phyloP scores from a whole-genome alignment of 495 filamentous ascomycete species.

The Astrocystis sublimbata region DNA sequence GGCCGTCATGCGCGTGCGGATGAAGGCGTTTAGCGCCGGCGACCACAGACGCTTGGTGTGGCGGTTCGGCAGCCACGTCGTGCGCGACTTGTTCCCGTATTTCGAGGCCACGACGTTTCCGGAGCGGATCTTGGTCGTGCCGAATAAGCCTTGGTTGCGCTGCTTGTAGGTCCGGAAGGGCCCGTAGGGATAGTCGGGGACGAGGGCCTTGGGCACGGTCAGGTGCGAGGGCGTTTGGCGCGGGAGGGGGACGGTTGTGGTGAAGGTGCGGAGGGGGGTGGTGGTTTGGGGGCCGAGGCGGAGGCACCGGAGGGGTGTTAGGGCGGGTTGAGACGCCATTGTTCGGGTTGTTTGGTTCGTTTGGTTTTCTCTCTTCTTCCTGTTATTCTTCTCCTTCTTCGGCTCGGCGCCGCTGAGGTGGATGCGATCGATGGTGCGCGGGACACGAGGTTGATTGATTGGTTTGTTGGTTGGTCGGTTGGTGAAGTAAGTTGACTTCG shows the following conservation, averaged over 20 bases:
- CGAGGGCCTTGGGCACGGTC: constrained; percentile 38
- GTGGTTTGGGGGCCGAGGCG: constrained; percentile 8
- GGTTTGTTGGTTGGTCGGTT: no score
- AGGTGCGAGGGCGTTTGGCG: constrained; percentile 31
- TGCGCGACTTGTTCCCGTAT: constrained; percentile 80
- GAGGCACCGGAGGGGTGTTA: constrained; percentile 21
- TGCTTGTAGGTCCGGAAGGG: constrained; percentile 80
- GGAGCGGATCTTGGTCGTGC: constrained; percentile 72
- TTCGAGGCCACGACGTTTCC: constrained; percentile 84
- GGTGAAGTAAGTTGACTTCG: not conserved
- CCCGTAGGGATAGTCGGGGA: constrained; percentile 84
- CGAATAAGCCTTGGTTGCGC: constrained; percentile 84
- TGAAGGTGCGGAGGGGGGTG: constrained; percentile 7
- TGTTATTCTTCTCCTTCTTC: not conserved
- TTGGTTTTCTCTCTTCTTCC: not conserved
- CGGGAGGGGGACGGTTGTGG: constrained; percentile 27
- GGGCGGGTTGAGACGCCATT: constrained; percentile 6
- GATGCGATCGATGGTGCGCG: not conserved
- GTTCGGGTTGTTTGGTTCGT: not conserved
- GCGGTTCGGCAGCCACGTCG: constrained; percentile 87
- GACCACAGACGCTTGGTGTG: constrained; percentile 74
- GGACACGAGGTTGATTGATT: not conserved
- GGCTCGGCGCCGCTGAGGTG: not conserved
- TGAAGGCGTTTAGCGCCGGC: constrained; percentile 59
- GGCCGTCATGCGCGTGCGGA: constrained; percentile 75